phyloP scores from a whole-genome alignment of 306 rosid genomes.

The Fragaria iinumae region DNA sequence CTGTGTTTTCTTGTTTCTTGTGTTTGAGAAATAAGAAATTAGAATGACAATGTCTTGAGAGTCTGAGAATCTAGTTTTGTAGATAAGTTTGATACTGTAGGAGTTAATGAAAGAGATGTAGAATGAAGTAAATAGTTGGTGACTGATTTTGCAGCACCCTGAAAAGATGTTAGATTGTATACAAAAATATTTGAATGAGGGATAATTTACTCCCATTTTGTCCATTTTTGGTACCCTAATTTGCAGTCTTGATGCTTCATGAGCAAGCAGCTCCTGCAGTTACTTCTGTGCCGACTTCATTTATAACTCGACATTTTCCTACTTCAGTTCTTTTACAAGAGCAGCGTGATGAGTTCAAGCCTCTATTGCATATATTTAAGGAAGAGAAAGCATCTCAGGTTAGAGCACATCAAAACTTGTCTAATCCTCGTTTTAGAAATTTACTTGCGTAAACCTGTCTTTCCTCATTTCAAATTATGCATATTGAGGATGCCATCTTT shows the following conservation, averaged over 20 bases:
- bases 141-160: background rate
- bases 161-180: background rate
- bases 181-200: background rate
- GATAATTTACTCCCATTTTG: background rate
- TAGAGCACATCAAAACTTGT: slow-evolving; percentile 11
- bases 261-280: slow-evolving; percentile 57
- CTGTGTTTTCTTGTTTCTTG: background rate
- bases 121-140: background rate
- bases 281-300: slow-evolving; percentile 42
- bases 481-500: background rate
- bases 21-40: background rate
- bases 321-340: slow-evolving; percentile 77
- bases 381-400: slow-evolving; percentile 73
- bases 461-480: background rate
- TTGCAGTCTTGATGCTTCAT: slow-evolving; percentile 55
- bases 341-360: slow-evolving; percentile 65
- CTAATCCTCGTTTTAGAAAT: background rate
- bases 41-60: background rate
- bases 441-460: background rate
- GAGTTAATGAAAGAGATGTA: background rate
- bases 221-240: slow-evolving; percentile 13
- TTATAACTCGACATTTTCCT: slow-evolving; percentile 53
- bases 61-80: background rate
- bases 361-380: slow-evolving; percentile 45
- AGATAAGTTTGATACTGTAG: background rate